Percentiles rank a stretch among this genome's conserved stretches.
Conservation (phyloP, 1,284 basidiomycete genomes). For the Rhodotorula sp. region DNA sequence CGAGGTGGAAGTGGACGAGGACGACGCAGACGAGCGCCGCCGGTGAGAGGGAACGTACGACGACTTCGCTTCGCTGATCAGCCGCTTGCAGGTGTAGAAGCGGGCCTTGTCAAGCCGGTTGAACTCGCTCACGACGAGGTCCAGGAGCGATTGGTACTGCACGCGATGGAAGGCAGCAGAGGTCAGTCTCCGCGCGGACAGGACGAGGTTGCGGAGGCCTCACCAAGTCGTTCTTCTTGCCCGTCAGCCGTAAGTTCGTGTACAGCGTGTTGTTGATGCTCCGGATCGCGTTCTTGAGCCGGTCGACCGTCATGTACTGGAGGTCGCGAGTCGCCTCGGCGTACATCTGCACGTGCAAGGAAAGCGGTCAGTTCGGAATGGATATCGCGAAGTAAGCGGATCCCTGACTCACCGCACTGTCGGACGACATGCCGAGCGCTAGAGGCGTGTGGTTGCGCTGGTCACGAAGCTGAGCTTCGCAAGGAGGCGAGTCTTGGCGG, state of each 20-base stretch:
- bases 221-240: slow-evolving; percentile 79
- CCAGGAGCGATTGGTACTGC: slow-evolving; percentile 1
- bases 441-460: background rate
- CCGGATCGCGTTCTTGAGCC: slow-evolving; percentile 69
- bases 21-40: background rate
- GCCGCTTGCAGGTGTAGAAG: background rate
- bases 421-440: slow-evolving; percentile 1
- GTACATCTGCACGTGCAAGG: background rate
- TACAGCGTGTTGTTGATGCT: slow-evolving; percentile 62
- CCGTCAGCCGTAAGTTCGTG: slow-evolving; percentile 69
- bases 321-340: slow-evolving; percentile 10
- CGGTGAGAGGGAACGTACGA: background rate
- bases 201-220: no score
- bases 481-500: background rate
- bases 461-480: background rate
- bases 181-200: no score
- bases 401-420: background rate
- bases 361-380: no score
- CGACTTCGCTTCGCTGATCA: slow-evolving; percentile 1
- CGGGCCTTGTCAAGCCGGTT: slow-evolving; percentile 2
- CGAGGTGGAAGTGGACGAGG: background rate
- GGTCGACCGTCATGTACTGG: slow-evolving; percentile 66
- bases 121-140: background rate
- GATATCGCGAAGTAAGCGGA: no score
- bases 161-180: no score